Evolutionary conservation across 2,329 filamentous ascomycete genomes (phyloP), one percentile per base, ranked within the genome.

Genomic region (Cytospora leucostoma): DNA sequence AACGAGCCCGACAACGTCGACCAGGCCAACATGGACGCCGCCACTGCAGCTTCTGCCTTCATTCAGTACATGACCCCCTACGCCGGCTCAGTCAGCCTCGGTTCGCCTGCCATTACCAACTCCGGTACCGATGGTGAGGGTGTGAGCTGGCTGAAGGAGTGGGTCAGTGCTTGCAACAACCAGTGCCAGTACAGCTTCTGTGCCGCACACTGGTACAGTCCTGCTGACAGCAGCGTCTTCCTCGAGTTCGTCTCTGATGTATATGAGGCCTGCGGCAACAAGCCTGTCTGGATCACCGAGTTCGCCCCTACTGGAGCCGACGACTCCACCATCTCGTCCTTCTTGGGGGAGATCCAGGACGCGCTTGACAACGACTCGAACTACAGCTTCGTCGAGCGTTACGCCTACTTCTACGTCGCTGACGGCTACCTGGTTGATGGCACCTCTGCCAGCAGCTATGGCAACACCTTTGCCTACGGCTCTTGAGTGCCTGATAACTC

Each of bases 1-100:
- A 92, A 92, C 81, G 88, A 92, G 80, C 86, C 86, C 53, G 89
- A 92, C 74, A 81, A 82, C 66, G 68, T 69, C 13, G 72, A 72
- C n/a, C 88, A 91, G 76, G 78, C 85, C 69, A 84, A 88, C 78
- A 72, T 89, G 72, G 73, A 75, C 32, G 77, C 85, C n/a, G 69
- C 69, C 7, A 72, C 70, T 1, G 86, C 86, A 47, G 86, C 85
- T n/a, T 47, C 72, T 1, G 75, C 74, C 34, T 86, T 86, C 75
- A 80, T 79, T 61, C 68, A 80, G 71, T 79, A 78, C 73, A 79
- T 89, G 78, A 82, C 83, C 77, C 78, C 79, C 27, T 87, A 82
- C 72, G 69, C 74, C n/a, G 79, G 78, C 71, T 75, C 81, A 71
- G 84, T 78, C 64, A 76, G 78, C 62, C 83, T 90, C 67, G 79